Evolutionary conservation across 805 yeast species (phyloP), one percentile per base, ranked within the genome.

Genomic region (Candida chilensis): DNA sequence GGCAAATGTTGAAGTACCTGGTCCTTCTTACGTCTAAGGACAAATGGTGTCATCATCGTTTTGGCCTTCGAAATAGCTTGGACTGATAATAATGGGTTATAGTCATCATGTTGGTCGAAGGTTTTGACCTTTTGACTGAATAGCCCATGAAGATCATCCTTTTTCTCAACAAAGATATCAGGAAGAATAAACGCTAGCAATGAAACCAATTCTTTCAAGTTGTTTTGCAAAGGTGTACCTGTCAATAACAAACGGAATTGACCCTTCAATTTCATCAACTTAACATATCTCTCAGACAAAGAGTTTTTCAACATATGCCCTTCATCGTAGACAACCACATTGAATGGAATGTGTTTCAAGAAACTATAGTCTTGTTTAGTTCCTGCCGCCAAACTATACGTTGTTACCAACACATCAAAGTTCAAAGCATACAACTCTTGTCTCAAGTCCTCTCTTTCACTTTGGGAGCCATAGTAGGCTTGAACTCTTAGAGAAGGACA

Each of bases 1-100:
- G 98, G 98, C 35, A 92, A 62, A 49, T 92, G 90, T 48, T 83
- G 74, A 53, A 92, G 67, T 5, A 92, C 98, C 54, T 90, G 96
- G 33, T 74, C 83, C 58, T 92, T 92, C 49, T 79, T 80, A 51
- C 99, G 76, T 54, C 99, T 71, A 45, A 92, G 61, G 6, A 92
- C 90, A 59, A 92, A 92, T 4, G 99, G 99, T 3, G 94, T 82
- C 97, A 92, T 90, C 96, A 92, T 90, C 4, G 92, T 81, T 51
- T 85, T 86, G 3, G 99, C 99, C 48, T 87, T 83, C 20, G 77
- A 69, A 37, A 92, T 87, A 1, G 98, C 94, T 56, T 90, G 94
- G 40, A 80, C 82, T 0, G 96, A 85, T 24, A 92, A 59, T 26
- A 92, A 64, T 2, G 95, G 95, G 41, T 84, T 83, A 47, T 72